A percentile compares a stretch with the other conserved stretches of the same genome.
phyloP scores from a whole-genome alignment of 225 moss, liverwort and hornwort species.

The Climacium dendroides region DNA sequence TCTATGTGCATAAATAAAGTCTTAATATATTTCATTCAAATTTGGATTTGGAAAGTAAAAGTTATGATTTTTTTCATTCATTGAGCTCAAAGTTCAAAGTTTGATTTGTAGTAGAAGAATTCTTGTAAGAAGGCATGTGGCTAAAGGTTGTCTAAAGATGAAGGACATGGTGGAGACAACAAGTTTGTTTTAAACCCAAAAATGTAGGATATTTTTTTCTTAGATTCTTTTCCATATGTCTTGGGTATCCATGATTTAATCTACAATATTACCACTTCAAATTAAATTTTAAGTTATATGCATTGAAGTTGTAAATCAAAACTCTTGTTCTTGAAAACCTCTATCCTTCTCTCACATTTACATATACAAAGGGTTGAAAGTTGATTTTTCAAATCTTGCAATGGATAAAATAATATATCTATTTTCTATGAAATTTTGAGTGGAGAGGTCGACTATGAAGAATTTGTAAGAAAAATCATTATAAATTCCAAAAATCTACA shows the following conservation, averaged over 20 bases:
- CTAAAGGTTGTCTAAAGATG: background rate
- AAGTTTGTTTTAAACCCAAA: background rate
- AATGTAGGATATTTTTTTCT: background rate
- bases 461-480: too few species aligned
- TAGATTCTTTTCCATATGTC: background rate
- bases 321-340: background rate
- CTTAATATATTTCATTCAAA: too few species aligned
- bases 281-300: background rate
- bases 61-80: too few species aligned
- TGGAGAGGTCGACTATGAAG: background rate
- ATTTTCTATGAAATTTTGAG: background rate
- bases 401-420: background rate
- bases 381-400: background rate
- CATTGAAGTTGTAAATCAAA: background rate
- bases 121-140: background rate
- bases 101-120: background rate
- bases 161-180: background rate
- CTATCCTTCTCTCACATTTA: too few species aligned
- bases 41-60: too few species aligned
- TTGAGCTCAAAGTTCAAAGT: background rate
- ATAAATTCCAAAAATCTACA: background rate
- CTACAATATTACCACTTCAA: too few species aligned
- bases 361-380: background rate
- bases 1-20: too few species aligned
- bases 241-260: background rate